A percentile compares a stretch with the other conserved stretches of the same genome.
These are phyloP conservation scores for Dryas alaskensis DNA, from an alignment of 306 rosid species.

Conservation along the genomic window DNA sequence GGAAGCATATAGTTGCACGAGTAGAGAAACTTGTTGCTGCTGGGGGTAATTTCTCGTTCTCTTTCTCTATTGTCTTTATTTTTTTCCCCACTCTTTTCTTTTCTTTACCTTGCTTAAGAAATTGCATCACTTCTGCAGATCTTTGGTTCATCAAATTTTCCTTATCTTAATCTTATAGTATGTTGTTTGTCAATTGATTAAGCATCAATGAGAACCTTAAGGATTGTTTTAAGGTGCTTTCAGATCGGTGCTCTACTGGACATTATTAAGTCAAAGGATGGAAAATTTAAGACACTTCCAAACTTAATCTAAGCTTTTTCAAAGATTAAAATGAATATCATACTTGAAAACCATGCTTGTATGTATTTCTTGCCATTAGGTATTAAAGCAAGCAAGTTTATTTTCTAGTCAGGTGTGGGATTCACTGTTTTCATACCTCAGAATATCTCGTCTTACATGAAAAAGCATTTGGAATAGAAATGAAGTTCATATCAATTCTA, in stretches of 20 bases:
- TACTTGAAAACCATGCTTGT: not conserved
- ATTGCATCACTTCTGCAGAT: constrained; percentile 1
- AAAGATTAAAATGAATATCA: not conserved
- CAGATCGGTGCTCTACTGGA: not conserved
- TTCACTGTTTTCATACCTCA: too few species aligned
- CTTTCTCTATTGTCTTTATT: constrained; percentile 4
- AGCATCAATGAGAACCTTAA: not conserved
- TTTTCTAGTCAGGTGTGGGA: too few species aligned
- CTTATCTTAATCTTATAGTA: not conserved
- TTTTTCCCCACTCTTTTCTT: not conserved
- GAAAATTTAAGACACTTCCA: not conserved
- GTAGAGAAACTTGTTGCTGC: constrained; percentile 67
- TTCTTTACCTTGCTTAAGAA: not conserved
- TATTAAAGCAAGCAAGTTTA: too few species aligned
- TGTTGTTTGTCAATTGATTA: not conserved
- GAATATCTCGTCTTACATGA: too few species aligned
- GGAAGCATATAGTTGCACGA: constrained; percentile 65
- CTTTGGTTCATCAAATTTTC: not conserved
- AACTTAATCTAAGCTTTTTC: not conserved
- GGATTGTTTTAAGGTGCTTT: not conserved
- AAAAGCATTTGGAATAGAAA: too few species aligned
- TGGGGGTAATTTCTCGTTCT: constrained; percentile 37
- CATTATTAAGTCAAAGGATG: not conserved
- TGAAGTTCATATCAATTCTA: not conserved
- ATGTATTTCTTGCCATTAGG: not conserved